Base-by-base conservation (phyloP, 352 stramenopile species). In the Elongisporangium anandrum region DNA sequence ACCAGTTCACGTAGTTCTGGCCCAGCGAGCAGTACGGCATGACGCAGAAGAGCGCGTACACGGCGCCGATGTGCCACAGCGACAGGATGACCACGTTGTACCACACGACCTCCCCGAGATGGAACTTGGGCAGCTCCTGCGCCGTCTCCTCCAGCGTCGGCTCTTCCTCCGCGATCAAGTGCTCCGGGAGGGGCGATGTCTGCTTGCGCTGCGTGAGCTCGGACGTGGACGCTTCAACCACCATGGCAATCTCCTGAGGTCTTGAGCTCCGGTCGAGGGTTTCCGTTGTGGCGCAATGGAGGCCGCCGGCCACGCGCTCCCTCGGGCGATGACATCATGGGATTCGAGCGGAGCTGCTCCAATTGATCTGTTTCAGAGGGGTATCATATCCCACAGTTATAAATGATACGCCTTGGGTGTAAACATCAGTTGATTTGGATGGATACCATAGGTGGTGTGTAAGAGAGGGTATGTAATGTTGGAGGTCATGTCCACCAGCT, bases 31-130 rank as follows among this genome's bases (percentile, higher is more conserved):
- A 69, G 48, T 59, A 50, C 23, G 85, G 82, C 34, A 94, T 52
- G 15, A 94, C 82, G 58, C 58, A 74, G 12, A 90, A 64, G 22
- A 91, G 60, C 49, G 82, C 62, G 74, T 94, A 92, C n/a, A 90
- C 52, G 13, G 85, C 85, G 52, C 80, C 84, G 21, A 88, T 23
- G 67, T 94, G 85, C 85, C 85, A 94, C 12, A 73, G 10, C 23
- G 60, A 34, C 23, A 94, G 69, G 47, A 91, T 67, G 23, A 80
- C 22, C 15, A 92, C 85, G 58, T 94, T 94, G 79, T 94, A 94
- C 85, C 85, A 94, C n/a, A 94, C 85, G 53, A 94, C 80, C 49
- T 94, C 80, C 41, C 60, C 65, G 79, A 77, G 90, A 59, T 72
- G 60, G 68, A 91, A 88, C 39, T 59, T 38, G 20, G 72, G 73